Percentiles rank a stretch among this genome's conserved stretches.
Evolutionary conservation across 2,329 filamentous ascomycete genomes (phyloP).

Genomic region (Fusarium vanettenii): DNA sequence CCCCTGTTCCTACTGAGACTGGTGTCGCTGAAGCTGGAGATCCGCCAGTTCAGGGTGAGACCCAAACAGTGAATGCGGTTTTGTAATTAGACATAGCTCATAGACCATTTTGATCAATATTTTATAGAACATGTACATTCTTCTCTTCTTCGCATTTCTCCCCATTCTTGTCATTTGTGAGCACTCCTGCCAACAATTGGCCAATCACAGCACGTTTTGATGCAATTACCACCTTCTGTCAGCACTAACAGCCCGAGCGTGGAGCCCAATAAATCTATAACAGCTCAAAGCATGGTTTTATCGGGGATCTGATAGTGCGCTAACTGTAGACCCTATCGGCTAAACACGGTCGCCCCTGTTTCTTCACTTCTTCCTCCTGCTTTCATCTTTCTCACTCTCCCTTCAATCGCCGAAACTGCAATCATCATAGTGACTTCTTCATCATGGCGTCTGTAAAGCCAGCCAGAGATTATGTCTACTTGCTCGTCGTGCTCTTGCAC

Average conservation of each 20-base stretch:
- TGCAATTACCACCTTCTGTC: background rate
- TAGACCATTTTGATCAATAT: background rate
- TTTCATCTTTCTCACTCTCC: background rate
- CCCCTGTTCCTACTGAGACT: background rate
- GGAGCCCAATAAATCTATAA: background rate
- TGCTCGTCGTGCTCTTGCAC: background rate
- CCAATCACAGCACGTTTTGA: background rate
- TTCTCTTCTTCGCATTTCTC: background rate
- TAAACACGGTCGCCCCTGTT: background rate
- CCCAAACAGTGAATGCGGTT: background rate
- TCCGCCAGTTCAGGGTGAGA: background rate
- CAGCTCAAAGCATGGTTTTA: accelerated
- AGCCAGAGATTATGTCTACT: background rate
- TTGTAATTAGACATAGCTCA: background rate
- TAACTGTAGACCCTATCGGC: background rate
- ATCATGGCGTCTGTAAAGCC: background rate
- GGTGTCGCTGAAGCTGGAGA: background rate
- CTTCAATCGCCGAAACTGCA: background rate
- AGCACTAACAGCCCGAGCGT: background rate
- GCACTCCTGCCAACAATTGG: background rate
- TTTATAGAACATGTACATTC: background rate
- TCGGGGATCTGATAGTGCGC: background rate
- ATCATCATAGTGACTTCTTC: background rate
- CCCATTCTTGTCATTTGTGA: background rate
- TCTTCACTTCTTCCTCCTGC: background rate